Base-by-base conservation (phyloP, 768 basidiomycete species). In the Suillus tomentosus region DNA sequence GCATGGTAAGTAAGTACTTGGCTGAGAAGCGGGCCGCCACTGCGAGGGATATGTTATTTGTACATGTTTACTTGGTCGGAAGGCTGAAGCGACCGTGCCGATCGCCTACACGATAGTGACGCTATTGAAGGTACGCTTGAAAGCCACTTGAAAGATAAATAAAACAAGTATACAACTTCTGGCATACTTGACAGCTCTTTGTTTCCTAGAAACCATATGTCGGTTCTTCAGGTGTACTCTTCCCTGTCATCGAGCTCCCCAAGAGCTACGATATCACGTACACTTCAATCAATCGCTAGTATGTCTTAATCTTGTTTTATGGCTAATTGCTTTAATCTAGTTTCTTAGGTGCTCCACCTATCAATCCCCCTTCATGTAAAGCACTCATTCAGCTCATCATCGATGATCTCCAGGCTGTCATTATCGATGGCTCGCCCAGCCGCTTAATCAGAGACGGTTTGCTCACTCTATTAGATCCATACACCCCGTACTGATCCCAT, bases 311-410 rank as follows among this genome's bases (percentile, higher is more conserved):
- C n/a, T 27, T 45, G 10, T 40, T 13, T 27, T 3, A 14, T 62
- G 5, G 17, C 11, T 19, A 13, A 19, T 19, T 27, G 31, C 27
- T 42, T 58, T 39, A 42, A 42, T 24, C 57, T 11, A 27, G 3
- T 27, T 58, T 27, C 27, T 24, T 27, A 58, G 57, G 17, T 27
- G 57, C 40, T 19, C 40, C 83, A 40, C 74, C 80, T 39, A 78
- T 88, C 63, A 81, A 84, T 69, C 73, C 76, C 11, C 65, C 75
- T 15, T 76, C 83, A 63, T 85, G 89, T 60, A 75, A 79, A 47
- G 75, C 82, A n/a, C 79, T 92, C 56, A 80, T 91, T 37, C 83
- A 84, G 64, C 69, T 75, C 11, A 78, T 93, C 39, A 72, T 93
- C 22, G 78, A 82, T 60, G 91, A 93, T 76, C 78, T 92, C 50